phyloP scores from a whole-genome alignment of 306 rosid species.

The Delonix regia region DNA sequence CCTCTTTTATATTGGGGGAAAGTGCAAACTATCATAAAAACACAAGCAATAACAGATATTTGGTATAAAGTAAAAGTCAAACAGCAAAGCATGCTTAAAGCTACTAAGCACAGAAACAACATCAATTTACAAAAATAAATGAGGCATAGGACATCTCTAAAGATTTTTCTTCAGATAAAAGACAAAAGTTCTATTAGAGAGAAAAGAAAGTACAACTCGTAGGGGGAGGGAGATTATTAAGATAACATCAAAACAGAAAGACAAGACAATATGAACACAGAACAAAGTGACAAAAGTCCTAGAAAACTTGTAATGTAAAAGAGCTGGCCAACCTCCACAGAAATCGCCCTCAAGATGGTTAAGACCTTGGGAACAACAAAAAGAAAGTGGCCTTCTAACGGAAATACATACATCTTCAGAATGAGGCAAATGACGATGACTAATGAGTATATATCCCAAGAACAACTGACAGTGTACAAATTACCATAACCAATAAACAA shows the following conservation, averaged over 20 bases:
- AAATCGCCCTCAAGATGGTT: no score
- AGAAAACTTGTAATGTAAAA: no score
- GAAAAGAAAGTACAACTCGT: background rate
- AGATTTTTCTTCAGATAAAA: background rate
- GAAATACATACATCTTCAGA: conserved; percentile 17
- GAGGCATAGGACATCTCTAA: background rate
- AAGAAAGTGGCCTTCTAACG: conserved; percentile 7
- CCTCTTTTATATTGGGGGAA: no score
- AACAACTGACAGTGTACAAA: conserved; percentile 11
- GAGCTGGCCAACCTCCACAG: no score
- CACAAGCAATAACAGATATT: background rate
- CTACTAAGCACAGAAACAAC: background rate
- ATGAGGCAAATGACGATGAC: background rate
- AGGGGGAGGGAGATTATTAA: no score
- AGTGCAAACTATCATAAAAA: no score
- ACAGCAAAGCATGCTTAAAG: conserved; percentile 15
- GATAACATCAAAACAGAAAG: no score
- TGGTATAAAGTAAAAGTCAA: background rate
- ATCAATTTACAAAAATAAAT: background rate
- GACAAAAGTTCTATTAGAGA: background rate
- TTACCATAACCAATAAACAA: background rate
- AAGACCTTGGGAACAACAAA: no score
- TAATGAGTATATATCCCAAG: background rate
- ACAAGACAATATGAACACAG: background rate
- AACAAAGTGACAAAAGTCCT: background rate